Base-by-base conservation (phyloP, 2,329 filamentous ascomycete genomes). In the Metarhizium humberi region DNA sequence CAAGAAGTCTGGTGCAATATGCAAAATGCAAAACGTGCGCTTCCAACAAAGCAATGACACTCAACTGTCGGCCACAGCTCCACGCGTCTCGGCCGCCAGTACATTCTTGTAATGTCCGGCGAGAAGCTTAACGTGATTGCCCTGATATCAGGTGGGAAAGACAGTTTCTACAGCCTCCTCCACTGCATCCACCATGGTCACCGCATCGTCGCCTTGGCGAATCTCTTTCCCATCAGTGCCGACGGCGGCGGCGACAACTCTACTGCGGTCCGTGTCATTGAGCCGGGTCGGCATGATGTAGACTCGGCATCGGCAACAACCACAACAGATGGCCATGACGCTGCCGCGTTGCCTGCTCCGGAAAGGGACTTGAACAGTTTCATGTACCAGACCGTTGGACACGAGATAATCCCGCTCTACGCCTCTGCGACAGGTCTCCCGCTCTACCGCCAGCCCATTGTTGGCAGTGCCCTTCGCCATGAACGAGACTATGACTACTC, bases 351-450 rank as follows among this genome's bases (percentile, higher is more conserved):
- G 25, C 25, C 16, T 18, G 49, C 16, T 51, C 57, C 58, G 59
- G 67, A 75, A 50, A 68, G 65, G 50, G 74, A 97, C 69, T 79
- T 95, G 63, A 90, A 99, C 71, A 96, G 92, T 74, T 97, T 94
- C 84, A 99, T 99, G 94, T 99, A 97, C 76, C 94, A 99, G 76
- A 99, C 94, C 3, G 89, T 96, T 57, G 94, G 94, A 13, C 90
- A 97, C 71, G 80, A 84, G 56, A 76, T 96, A 18, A 86, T 97
- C 56, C 90, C 92, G 2, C 79, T 96, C 16, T 97, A 96, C 68
- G 85, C 86, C 57, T 71, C 81, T 50, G 91, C 90, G 38, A 84
- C 96, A 2, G 84, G 79, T 0, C 77, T 97, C 38, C 92, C 92
- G 29, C 78, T 99, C 2, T 96, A 94, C 71, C 85, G 94, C 20